Evolutionary conservation across 805 yeast species (phyloP).

Genomic region (Hanseniaspora lindneri): DNA sequence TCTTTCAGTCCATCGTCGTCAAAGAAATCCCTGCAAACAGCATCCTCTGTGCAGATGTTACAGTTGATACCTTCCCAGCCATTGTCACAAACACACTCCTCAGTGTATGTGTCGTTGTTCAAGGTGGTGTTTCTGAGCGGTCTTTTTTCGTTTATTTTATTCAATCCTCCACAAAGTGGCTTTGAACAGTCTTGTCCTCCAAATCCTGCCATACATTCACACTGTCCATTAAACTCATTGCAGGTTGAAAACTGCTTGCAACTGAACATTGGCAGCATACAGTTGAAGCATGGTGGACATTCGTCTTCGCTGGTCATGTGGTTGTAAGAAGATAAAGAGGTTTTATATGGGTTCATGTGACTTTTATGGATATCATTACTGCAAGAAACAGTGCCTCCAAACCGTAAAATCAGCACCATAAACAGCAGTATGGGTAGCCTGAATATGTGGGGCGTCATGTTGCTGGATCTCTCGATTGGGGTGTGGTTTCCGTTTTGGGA

Average conservation of each 20-base stretch:
- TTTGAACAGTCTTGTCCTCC: constrained; percentile 86
- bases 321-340: background rate
- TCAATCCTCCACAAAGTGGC: constrained; percentile 76
- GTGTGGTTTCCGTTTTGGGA: too few species aligned
- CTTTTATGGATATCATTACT: background rate
- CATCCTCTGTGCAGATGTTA: constrained; percentile 64
- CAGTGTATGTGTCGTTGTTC: constrained; percentile 19
- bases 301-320: constrained; percentile 27
- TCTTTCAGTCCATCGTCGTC: constrained; percentile 55
- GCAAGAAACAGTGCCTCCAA: background rate
- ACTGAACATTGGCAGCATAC: constrained; percentile 79
- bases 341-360: background rate
- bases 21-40: constrained; percentile 72
- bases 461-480: too few species aligned
- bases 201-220: constrained; percentile 86
- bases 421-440: too few species aligned
- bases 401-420: background rate
- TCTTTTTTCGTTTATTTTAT: constrained; percentile 46
- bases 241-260: constrained; percentile 88
- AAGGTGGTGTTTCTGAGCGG: constrained; percentile 46
- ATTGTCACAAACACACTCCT: constrained; percentile 54
- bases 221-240: constrained; percentile 75
- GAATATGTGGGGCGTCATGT: too few species aligned
- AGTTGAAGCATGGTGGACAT: constrained; percentile 90
- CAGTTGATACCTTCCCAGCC: constrained; percentile 97